Conservation (phyloP, 108 stramenopile genomes). For the Nitzschia inconspicua region DNA sequence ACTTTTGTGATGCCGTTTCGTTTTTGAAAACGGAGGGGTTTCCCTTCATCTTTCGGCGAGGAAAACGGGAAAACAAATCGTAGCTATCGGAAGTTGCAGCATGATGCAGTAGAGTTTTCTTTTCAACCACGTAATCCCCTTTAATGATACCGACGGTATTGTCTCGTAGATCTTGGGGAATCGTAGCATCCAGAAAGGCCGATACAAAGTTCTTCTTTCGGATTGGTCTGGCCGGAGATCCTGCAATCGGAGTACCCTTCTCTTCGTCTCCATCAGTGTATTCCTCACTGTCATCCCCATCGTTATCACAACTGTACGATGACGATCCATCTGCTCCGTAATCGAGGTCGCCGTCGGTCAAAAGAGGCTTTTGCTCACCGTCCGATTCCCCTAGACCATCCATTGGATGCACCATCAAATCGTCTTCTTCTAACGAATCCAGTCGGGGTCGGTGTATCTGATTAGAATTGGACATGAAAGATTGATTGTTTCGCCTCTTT, state of each 20-base stretch:
- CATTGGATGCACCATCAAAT: slow-evolving; percentile 37
- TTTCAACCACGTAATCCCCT: slow-evolving; percentile 80
- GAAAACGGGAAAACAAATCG: slow-evolving; percentile 65
- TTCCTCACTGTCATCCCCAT: not conserved
- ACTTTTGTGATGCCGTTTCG: too few relatives aligned
- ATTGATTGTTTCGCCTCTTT: not conserved
- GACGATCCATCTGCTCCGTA: slow-evolving; percentile 10
- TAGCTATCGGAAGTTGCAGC: slow-evolving; percentile 86
- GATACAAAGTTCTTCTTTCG: slow-evolving; percentile 56
- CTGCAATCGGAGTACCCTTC: slow-evolving; percentile 21
- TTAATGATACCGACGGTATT: slow-evolving; percentile 82
- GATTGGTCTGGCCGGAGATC: slow-evolving; percentile 9
- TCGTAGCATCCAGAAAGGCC: slow-evolving; percentile 75
- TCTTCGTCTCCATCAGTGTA: slow-evolving; percentile 21
- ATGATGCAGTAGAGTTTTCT: slow-evolving; percentile 82
- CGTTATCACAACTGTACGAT: not conserved
- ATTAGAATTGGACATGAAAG: too few relatives aligned
- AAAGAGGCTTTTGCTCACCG: slow-evolving; percentile 5
- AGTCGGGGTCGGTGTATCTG: not conserved
- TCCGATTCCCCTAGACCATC: slow-evolving; percentile 14
- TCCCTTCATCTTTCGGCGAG: slow-evolving; percentile 1
- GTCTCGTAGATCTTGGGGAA: slow-evolving; percentile 79
- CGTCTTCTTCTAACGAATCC: slow-evolving; percentile 24
- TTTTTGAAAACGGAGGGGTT: too few relatives aligned
- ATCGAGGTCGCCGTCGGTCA: slow-evolving; percentile 4